These are phyloP conservation scores for Clonostachys chloroleuca DNA, from an alignment of 2,329 filamentous ascomycete species.

Conservation along the genomic window DNA sequence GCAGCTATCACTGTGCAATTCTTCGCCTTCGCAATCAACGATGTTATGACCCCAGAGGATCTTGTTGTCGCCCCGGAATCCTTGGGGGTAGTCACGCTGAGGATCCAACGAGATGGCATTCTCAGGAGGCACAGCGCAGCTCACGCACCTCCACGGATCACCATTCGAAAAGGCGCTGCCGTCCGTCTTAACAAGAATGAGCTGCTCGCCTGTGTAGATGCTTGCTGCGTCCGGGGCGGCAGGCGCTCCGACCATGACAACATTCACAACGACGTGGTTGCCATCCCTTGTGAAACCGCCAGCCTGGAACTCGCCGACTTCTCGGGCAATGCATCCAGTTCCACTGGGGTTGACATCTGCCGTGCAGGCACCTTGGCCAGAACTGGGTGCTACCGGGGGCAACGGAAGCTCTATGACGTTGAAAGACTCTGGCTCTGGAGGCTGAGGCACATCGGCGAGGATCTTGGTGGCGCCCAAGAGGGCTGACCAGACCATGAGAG, in stretches of 20 bases:
- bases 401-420: conserved; percentile 25
- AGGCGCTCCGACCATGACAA: conserved; percentile 36
- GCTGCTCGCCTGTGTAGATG: conserved; percentile 32
- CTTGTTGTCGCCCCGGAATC: conserved; percentile 29
- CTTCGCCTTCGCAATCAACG: conserved; percentile 27
- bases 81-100: conserved; percentile 32
- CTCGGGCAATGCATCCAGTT: conserved; percentile 27
- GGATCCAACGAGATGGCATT: conserved; percentile 16
- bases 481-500: background rate
- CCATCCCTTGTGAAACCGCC: conserved; percentile 31
- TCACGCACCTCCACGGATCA: conserved; percentile 41
- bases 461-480: background rate
- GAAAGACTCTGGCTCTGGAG: conserved; percentile 24
- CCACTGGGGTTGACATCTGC: conserved; percentile 20
- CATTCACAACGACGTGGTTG: conserved; percentile 30
- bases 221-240: conserved; percentile 27
- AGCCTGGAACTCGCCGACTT: conserved; percentile 1
- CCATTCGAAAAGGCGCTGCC: conserved; percentile 33
- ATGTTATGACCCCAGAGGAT: conserved; percentile 23
- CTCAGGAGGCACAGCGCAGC: conserved; percentile 28
- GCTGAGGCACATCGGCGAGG: conserved; percentile 7
- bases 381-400: conserved; percentile 22
- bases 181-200: conserved; percentile 36
- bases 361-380: conserved; percentile 21
- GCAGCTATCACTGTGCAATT: conserved; percentile 26